Evolutionary conservation across 208 protist genomes (phyloP).

Genomic region (Pavlovales sp.): DNA sequence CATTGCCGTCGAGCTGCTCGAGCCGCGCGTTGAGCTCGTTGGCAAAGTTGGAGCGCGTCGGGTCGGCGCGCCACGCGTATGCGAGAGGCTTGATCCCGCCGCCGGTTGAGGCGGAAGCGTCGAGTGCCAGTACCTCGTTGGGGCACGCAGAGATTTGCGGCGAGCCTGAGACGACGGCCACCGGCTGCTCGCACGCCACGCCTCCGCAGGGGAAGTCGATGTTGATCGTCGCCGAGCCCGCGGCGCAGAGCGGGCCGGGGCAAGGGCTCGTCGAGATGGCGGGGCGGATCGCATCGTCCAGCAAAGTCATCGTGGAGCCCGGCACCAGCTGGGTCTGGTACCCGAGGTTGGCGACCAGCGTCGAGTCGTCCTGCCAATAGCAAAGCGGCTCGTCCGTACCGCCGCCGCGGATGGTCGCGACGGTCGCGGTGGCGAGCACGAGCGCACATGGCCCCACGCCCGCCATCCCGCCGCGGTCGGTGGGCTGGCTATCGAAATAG

Average conservation of each 20-base stretch:
- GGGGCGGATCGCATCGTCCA: background rate
- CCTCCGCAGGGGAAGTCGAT: background rate
- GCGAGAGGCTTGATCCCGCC: too few species aligned
- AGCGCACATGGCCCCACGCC: background rate
- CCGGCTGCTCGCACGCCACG: too few species aligned
- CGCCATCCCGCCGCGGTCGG: conserved; percentile 3
- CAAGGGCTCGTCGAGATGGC: background rate
- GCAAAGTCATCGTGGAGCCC: background rate
- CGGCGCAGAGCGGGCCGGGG: background rate
- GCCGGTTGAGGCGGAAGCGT: too few species aligned
- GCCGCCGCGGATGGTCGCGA: background rate
- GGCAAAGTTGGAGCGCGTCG: background rate
- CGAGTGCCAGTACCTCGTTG: too few species aligned
- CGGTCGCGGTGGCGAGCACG: background rate
- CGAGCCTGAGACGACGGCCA: too few species aligned
- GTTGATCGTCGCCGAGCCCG: background rate
- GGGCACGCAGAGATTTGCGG: too few species aligned
- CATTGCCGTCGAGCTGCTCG: background rate
- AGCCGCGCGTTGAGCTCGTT: background rate
- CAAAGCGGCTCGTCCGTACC: background rate
- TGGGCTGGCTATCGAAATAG: background rate
- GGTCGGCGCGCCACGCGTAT: too few species aligned
- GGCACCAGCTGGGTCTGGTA: background rate
- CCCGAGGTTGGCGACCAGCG: background rate
- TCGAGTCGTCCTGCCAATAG: background rate